Conservation (phyloP, 2,329 filamentous ascomycete species). For the Colletotrichum tabaci region DNA sequence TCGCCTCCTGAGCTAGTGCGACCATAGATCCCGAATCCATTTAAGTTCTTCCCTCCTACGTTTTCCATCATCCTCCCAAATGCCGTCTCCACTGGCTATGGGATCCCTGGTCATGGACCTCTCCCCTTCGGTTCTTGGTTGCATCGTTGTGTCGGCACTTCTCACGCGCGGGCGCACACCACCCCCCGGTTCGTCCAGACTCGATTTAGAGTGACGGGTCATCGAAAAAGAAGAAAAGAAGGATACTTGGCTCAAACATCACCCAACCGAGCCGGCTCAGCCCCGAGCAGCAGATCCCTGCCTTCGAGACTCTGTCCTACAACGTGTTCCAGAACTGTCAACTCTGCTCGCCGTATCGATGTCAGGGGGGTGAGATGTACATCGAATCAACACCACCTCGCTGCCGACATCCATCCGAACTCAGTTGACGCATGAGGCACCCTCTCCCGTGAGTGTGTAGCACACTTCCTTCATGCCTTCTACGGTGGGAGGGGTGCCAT, state of each 20-base stretch:
- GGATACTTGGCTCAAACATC: neutral
- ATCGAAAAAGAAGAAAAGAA: neutral
- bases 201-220: slow-evolving; percentile 10
- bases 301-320: neutral
- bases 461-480: neutral
- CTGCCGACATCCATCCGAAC: no score
- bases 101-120: neutral
- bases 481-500: neutral
- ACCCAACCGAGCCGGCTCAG: neutral
- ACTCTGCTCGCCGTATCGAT: neutral
- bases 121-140: neutral
- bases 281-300: slow-evolving; percentile 2
- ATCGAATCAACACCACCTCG: neutral
- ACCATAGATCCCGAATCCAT: neutral
- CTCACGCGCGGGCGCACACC: neutral
- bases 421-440: neutral
- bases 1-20: slow-evolving; percentile 5
- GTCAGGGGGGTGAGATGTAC: neutral
- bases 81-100: neutral
- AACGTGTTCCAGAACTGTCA: neutral
- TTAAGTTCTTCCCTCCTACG: neutral
- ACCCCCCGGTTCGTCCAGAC: slow-evolving; percentile 9
- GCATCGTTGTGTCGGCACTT: neutral
- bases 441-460: neutral
- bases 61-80: neutral